Percentiles rank a stretch among this genome's conserved stretches.
phyloP scores from a whole-genome alignment of 805 yeast genomes.

The Huiozyma sinensis region DNA sequence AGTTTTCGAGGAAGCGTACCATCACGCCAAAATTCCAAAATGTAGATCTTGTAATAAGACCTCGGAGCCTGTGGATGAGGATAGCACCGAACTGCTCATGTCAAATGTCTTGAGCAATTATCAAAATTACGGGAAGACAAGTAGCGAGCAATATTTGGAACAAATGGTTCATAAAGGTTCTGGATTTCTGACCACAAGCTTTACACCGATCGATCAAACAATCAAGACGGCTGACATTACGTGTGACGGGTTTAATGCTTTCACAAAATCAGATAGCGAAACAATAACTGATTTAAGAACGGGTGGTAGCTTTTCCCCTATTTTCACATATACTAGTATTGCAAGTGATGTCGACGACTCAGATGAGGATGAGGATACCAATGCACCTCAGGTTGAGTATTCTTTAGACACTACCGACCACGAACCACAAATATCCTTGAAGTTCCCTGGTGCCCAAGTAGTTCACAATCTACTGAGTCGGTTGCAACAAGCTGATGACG shows the following conservation, averaged over 20 bases:
- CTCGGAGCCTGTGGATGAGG: constrained; percentile 23
- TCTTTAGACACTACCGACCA: no score
- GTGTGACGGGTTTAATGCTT: constrained; percentile 19
- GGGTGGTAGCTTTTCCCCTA: no score
- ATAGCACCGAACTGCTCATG: constrained; percentile 18
- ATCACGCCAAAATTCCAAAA: constrained; percentile 12
- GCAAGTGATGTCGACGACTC: no score
- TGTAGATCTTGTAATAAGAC: constrained; percentile 21
- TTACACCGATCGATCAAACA: constrained; percentile 24
- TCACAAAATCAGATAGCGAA: neutral
- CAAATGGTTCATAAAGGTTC: constrained; percentile 6
- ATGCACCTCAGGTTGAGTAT: no score
- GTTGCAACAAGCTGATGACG: no score
- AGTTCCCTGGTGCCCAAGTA: no score
- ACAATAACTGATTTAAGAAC: constrained; percentile 1
- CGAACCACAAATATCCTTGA: no score
- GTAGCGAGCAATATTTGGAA: constrained; percentile 15
- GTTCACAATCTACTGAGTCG: no score
- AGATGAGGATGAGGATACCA: no score
- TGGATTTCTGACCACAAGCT: constrained; percentile 1
- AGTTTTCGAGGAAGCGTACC: neutral
- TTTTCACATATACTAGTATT: no score
- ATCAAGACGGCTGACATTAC: constrained; percentile 23
- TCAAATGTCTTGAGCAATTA: constrained; percentile 9
- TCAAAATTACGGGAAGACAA: neutral